Base-by-base conservation (phyloP, 1,284 basidiomycete genomes). In the Mixia osmundae region DNA sequence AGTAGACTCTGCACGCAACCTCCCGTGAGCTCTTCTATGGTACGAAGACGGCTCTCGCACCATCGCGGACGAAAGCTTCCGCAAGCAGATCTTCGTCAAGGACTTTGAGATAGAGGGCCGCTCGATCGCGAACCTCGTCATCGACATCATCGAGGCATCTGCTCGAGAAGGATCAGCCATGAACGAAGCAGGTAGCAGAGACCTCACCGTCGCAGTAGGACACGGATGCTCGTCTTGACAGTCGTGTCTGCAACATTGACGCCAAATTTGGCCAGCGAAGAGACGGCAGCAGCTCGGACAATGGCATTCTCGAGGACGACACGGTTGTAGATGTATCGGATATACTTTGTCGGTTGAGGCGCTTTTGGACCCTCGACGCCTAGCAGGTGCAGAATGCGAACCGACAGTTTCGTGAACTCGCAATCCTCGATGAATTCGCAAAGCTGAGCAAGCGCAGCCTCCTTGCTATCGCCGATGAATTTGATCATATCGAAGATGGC, bases 401-500 rank as follows among this genome's bases (percentile, higher is more conserved):
- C 91, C 20, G 83, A 94, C 33, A 99, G 71, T 60, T 97, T 99
- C 28, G 89, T 95, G 56, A 97, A 99, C 58, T 99, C 91, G 67
- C 91, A 99, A 57, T 97, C 91, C 60, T 97, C 91, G 56, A 99
- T 99, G 57, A 99, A 97, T 57, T 99, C 91, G 65, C 91, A 97
- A n/a, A 99, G 69, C 54, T 99, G 83, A 9, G 85, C 85, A 29
- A 99, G 69, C 1, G 91, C 91, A 59, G 76, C 76, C 55, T 94
- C 91, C 59, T 94, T 91, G 61, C 76, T 80, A 41, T 95, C 89
- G 31, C 65, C 62, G 52, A 97, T 94, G 61, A 73, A 94, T 57
- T 89, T 91, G 67, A 97, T 82, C 91, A 97, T 97, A 59, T 97
- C 89, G 57, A 97, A 97, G 56, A 99, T 97, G 30, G 91, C 89